phyloP scores from a whole-genome alignment of 495 filamentous ascomycete genomes.

The Ascodesmis nigricans region DNA sequence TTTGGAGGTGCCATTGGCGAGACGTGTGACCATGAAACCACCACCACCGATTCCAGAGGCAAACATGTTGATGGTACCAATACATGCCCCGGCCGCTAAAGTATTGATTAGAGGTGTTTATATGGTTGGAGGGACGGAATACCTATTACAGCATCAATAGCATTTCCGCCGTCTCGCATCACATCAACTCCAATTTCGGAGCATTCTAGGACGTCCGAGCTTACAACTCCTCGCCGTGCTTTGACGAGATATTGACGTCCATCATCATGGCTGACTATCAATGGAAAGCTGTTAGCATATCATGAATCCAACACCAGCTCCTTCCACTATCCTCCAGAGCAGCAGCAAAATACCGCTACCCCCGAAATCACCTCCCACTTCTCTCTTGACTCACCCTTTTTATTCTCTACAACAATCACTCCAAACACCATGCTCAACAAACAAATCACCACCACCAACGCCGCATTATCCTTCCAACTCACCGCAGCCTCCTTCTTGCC shows the following conservation, averaged over 20 bases:
- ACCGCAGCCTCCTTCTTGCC: background rate
- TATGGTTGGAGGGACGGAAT: background rate
- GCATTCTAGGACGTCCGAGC: constrained; percentile 17
- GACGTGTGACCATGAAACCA: constrained; percentile 19
- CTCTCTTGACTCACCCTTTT: constrained; percentile 5
- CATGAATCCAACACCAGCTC: background rate
- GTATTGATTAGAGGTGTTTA: background rate
- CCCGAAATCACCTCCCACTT: background rate
- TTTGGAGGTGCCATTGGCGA: constrained; percentile 12
- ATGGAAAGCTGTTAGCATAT: background rate
- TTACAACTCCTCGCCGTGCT: constrained; percentile 14
- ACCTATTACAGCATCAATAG: constrained; percentile 20
- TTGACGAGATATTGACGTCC: constrained; percentile 14
- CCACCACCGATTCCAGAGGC: constrained; percentile 19
- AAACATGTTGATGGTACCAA: constrained; percentile 19
- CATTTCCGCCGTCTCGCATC: constrained; percentile 19
- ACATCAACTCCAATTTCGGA: constrained; percentile 18
- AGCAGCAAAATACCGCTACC: background rate
- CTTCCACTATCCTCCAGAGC: background rate
- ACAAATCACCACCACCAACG: constrained; percentile 5
- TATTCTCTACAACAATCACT: constrained; percentile 12
- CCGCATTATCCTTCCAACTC: no score
- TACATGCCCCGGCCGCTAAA: constrained; percentile 15
- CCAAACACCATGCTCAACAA: constrained; percentile 10
- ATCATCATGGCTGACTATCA: constrained; percentile 1